Percentiles rank a stretch among this genome's conserved stretches.
phyloP scores from a whole-genome alignment of 352 stramenopile genomes.

The Pseudoperonospora humuli region DNA sequence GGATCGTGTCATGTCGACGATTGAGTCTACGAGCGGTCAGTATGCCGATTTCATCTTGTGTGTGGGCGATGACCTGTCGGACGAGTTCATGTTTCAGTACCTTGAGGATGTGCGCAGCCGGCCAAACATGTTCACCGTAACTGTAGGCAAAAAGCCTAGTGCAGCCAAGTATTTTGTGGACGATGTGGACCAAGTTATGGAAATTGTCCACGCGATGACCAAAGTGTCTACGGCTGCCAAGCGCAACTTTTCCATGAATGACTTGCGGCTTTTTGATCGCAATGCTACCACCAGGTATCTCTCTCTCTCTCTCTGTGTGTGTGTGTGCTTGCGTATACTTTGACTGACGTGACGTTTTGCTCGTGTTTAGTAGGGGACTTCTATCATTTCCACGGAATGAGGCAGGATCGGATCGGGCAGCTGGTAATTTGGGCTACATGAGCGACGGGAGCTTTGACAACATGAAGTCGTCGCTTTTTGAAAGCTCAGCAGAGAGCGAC shows the following conservation, averaged over 20 bases:
- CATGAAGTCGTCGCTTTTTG: slow-evolving; percentile 33
- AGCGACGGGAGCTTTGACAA: slow-evolving; percentile 43
- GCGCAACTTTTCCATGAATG: slow-evolving; percentile 82
- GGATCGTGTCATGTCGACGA: slow-evolving; percentile 90
- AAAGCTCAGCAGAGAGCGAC: slow-evolving; percentile 14
- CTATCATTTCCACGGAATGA: slow-evolving; percentile 25
- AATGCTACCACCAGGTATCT: slow-evolving; percentile 39
- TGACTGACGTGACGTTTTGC: slow-evolving; percentile 6
- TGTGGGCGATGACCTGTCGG: slow-evolving; percentile 96
- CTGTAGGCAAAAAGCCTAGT: slow-evolving; percentile 97
- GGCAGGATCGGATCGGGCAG: slow-evolving; percentile 9
- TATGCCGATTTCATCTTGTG: slow-evolving; percentile 95
- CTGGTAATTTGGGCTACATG: slow-evolving; percentile 26
- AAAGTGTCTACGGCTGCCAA: slow-evolving; percentile 80
- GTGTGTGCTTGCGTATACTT: not conserved
- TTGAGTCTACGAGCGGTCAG: slow-evolving; percentile 64
- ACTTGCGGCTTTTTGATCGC: slow-evolving; percentile 64
- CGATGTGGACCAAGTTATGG: slow-evolving; percentile 94
- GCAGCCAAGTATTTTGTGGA: slow-evolving; percentile 97
- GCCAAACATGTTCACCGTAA: slow-evolving; percentile 90
- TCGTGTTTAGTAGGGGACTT: slow-evolving; percentile 18
- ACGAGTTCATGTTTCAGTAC: slow-evolving; percentile 97
- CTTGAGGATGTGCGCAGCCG: slow-evolving; percentile 60
- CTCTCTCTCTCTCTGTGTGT: not conserved
- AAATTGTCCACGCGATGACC: slow-evolving; percentile 85